Percentiles rank a stretch among this genome's conserved stretches.
Evolutionary conservation across 2,329 filamentous ascomycete species (phyloP).

Genomic region (Fusarium sp.): DNA sequence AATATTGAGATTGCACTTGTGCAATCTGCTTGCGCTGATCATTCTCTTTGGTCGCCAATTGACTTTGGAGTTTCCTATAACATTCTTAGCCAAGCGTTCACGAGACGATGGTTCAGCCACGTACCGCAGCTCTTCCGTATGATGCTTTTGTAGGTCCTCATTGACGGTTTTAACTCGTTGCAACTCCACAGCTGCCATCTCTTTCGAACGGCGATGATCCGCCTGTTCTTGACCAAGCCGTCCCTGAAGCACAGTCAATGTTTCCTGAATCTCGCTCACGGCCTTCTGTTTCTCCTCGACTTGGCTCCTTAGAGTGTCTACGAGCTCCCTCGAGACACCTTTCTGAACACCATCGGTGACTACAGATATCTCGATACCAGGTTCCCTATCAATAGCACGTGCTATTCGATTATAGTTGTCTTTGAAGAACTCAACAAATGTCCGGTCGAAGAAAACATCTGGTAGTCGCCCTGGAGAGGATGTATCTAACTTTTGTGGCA

Average conservation of each 20-base stretch:
- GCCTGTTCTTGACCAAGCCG: slow-evolving; percentile 78
- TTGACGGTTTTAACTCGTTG: slow-evolving; percentile 72
- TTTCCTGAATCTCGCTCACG: slow-evolving; percentile 62
- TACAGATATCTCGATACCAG: slow-evolving; percentile 86
- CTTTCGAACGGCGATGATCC: slow-evolving; percentile 75
- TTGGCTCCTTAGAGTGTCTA: slow-evolving; percentile 85
- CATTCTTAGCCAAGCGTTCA: slow-evolving; percentile 31
- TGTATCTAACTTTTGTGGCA: slow-evolving; percentile 75
- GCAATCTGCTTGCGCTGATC: slow-evolving; percentile 51
- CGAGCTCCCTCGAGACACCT: slow-evolving; percentile 92
- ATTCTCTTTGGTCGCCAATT: slow-evolving; percentile 50
- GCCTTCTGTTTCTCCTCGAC: slow-evolving; percentile 76
- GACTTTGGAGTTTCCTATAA: slow-evolving; percentile 51
- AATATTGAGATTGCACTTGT: slow-evolving; percentile 51
- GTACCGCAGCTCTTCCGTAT: slow-evolving; percentile 74
- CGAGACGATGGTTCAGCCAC: slow-evolving; percentile 34
- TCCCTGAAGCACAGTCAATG: slow-evolving; percentile 62
- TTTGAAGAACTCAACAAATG: slow-evolving; percentile 94
- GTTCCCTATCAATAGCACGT: slow-evolving; percentile 90
- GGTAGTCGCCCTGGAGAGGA: slow-evolving; percentile 68
- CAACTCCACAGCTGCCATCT: slow-evolving; percentile 61
- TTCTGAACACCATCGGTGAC: slow-evolving; percentile 84
- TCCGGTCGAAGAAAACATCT: slow-evolving; percentile 86
- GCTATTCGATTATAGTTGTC: slow-evolving; percentile 91
- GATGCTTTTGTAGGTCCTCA: slow-evolving; percentile 76